phyloP scores from a whole-genome alignment of 2,329 filamentous ascomycete species.

The Gliomastix tumulicola region DNA sequence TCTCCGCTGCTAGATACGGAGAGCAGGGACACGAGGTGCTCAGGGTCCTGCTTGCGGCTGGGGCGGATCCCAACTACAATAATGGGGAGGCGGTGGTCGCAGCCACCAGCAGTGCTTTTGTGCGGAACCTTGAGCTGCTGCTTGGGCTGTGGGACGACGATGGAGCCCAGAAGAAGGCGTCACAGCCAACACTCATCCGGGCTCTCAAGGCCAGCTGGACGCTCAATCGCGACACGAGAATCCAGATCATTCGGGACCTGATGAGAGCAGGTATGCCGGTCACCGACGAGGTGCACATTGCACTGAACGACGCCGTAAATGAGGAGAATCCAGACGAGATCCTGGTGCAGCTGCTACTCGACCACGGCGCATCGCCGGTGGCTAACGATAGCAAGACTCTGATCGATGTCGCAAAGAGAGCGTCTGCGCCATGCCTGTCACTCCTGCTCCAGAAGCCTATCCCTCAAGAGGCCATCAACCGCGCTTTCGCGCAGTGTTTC shows the following conservation, averaged over 20 bases:
- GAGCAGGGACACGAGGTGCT: constrained; percentile 41
- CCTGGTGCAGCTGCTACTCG: constrained; percentile 24
- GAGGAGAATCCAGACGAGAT: constrained; percentile 41
- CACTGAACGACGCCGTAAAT: constrained; percentile 44
- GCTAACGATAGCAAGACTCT: constrained; percentile 45
- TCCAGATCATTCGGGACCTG: constrained; percentile 39
- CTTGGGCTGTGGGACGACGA: constrained; percentile 36
- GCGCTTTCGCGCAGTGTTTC: constrained; percentile 38
- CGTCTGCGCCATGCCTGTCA: constrained; percentile 28
- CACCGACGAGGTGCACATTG: constrained; percentile 41
- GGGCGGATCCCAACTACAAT: constrained; percentile 48
- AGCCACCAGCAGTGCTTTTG: constrained; percentile 42
- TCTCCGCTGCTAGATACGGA: constrained; percentile 44
- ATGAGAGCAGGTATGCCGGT: constrained; percentile 42
- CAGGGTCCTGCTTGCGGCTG: constrained; percentile 40
- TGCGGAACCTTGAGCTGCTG: constrained; percentile 42
- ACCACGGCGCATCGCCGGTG: not conserved
- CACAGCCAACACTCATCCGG: constrained; percentile 36
- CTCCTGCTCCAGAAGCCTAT: constrained; percentile 35
- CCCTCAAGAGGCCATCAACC: constrained; percentile 32
- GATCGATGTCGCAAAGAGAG: constrained; percentile 36
- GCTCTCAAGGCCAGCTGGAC: constrained; percentile 49
- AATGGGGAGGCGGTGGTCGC: constrained; percentile 48
- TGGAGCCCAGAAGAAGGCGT: constrained; percentile 33
- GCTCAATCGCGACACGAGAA: constrained; percentile 38